Conservation (phyloP, 805 yeast genomes). For the Candida qinlingensis region DNA sequence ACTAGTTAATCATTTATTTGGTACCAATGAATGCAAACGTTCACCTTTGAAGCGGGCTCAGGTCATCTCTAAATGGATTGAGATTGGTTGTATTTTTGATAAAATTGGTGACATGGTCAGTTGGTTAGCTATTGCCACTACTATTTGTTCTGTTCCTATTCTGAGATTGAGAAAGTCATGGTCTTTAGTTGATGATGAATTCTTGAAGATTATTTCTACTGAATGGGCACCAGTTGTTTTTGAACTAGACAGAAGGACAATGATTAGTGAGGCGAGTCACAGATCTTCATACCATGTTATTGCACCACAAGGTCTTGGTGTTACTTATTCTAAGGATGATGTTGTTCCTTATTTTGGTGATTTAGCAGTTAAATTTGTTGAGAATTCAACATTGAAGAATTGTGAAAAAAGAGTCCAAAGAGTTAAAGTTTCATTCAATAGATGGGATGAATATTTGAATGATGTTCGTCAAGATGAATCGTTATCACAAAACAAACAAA, state of each 20-base stretch:
- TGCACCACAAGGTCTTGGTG: conserved; percentile 86
- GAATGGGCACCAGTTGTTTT: conserved; percentile 94
- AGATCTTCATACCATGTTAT: conserved; percentile 65
- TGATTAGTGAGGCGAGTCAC: conserved; percentile 50
- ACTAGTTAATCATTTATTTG: conserved; percentile 62
- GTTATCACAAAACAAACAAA: conserved; percentile 19
- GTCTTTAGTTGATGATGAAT: conserved; percentile 59
- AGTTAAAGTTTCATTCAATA: conserved; percentile 63
- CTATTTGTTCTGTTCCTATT: conserved; percentile 77
- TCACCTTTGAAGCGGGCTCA: conserved; percentile 49
- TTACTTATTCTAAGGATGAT: conserved; percentile 63
- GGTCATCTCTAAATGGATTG: conserved; percentile 76
- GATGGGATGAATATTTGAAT: conserved; percentile 74
- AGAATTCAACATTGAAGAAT: conserved; percentile 40
- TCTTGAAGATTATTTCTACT: conserved; percentile 55
- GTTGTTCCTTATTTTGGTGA: conserved; percentile 93
- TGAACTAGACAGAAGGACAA: conserved; percentile 74
- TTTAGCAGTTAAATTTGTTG: conserved; percentile 43
- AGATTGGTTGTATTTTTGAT: conserved; percentile 72
- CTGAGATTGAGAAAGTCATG: conserved; percentile 70
- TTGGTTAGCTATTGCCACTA: conserved; percentile 86
- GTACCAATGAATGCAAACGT: conserved; percentile 32
- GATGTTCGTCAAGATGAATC: conserved; percentile 39
- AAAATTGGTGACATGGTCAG: conserved; percentile 87
- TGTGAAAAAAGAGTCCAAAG: conserved; percentile 63